These are phyloP conservation scores for Boechera retrofracta DNA, from an alignment of 345 rosid species.

Conservation along the genomic window DNA sequence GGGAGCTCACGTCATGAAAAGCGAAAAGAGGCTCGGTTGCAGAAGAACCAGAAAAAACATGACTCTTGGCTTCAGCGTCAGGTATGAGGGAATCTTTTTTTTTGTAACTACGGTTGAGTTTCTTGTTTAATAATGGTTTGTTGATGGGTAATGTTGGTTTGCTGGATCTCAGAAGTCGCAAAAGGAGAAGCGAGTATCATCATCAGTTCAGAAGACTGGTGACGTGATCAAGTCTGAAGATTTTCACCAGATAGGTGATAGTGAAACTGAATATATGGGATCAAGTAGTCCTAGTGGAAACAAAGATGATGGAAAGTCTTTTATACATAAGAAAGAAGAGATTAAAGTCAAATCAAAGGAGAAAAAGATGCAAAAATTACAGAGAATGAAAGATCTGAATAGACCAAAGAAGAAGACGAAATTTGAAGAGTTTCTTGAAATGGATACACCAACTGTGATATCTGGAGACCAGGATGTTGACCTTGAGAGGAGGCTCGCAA, in stretches of 20 bases:
- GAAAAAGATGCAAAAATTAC: slow-evolving; percentile 42
- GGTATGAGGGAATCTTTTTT: slow-evolving; percentile 45
- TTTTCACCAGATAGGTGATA: slow-evolving; percentile 16
- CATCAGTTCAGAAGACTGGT: slow-evolving; percentile 20
- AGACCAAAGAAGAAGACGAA: slow-evolving; percentile 57
- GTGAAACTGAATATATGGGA: slow-evolving; percentile 28
- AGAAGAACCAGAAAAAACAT: slow-evolving; percentile 53
- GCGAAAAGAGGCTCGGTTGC: slow-evolving; percentile 68
- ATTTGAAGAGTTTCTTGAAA: slow-evolving; percentile 75
- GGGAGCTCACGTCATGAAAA: slow-evolving; percentile 60
- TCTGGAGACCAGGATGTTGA: slow-evolving; percentile 61
- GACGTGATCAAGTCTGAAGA: slow-evolving; percentile 34
- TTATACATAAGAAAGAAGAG: slow-evolving; percentile 14
- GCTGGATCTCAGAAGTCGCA: slow-evolving; percentile 50
- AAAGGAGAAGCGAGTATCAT: slow-evolving; percentile 46
- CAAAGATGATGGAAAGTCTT: background rate
- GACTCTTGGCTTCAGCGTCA: slow-evolving; percentile 68
- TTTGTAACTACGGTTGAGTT: background rate
- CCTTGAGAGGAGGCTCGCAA: slow-evolving; percentile 81
- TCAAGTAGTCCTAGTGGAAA: slow-evolving; percentile 27
- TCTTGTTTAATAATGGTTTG: background rate
- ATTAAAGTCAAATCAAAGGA: slow-evolving; percentile 28
- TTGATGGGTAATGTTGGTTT: slow-evolving; percentile 2
- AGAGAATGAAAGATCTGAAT: slow-evolving; percentile 48
- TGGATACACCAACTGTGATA: slow-evolving; percentile 49